phyloP scores from a whole-genome alignment of 306 rosid species.

The Prunus davidiana region DNA sequence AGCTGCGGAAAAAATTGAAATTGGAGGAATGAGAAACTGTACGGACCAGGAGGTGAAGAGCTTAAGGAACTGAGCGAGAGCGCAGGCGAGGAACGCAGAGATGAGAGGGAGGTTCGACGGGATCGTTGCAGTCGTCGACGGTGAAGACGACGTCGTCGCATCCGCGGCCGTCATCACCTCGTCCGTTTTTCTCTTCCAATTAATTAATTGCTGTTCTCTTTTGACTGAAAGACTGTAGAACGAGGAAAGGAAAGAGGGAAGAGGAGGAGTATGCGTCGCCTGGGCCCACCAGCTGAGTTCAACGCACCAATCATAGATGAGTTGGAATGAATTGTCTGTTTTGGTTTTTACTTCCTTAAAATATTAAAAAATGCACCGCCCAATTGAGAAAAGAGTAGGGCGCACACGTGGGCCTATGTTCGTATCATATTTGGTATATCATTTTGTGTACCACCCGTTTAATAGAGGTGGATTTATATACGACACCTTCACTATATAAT shows the following conservation, averaged over 20 bases:
- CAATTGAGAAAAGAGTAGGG: not conserved
- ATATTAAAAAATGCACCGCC: not conserved
- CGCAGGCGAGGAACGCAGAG: slow-evolving; percentile 65
- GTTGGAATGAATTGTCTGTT: not conserved
- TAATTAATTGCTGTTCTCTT: not conserved
- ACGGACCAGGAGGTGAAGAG: slow-evolving; percentile 90
- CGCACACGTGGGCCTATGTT: too few species aligned
- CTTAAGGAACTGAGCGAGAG: slow-evolving; percentile 89
- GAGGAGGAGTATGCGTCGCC: not conserved
- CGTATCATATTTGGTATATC: too few species aligned
- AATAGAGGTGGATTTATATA: too few species aligned
- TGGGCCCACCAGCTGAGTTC: not conserved
- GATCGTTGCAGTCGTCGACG: slow-evolving; percentile 7
- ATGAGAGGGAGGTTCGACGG: slow-evolving; percentile 59
- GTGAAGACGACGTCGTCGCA: slow-evolving; percentile 37
- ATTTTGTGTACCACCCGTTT: too few species aligned
- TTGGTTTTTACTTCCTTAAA: not conserved
- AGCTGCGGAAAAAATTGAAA: not conserved
- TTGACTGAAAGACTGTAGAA: not conserved
- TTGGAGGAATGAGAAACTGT: not conserved
- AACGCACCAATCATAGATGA: not conserved
- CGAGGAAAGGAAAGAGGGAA: not conserved
- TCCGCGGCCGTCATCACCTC: slow-evolving; percentile 58
- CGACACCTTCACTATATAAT: fast-evolving
- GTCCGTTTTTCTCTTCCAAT: slow-evolving; percentile 18